These are phyloP conservation scores for Conoideocrella luteorostrata DNA, from an alignment of 2,329 filamentous ascomycete genomes.

Conservation along the genomic window DNA sequence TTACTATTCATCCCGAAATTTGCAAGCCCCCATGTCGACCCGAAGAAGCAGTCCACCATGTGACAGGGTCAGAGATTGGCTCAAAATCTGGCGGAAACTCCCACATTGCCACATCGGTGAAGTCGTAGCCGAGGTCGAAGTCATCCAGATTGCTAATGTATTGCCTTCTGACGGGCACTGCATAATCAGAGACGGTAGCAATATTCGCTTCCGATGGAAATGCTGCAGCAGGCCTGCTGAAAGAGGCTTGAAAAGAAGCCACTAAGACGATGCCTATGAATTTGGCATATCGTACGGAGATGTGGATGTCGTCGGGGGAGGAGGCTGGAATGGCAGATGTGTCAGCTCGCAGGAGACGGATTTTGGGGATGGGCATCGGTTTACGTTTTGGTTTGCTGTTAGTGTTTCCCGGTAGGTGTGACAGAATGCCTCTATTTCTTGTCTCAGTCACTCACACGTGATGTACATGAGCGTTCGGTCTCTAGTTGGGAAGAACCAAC, in stretches of 20 bases:
- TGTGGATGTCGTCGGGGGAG: conserved; percentile 11
- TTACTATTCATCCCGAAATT: not conserved
- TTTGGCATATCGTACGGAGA: conserved; percentile 13
- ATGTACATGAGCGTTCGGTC: too few species aligned
- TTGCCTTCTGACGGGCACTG: too few species aligned
- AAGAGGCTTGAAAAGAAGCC: conserved; percentile 5
- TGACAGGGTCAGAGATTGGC: conserved; percentile 9
- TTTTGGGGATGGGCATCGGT: conserved; percentile 6
- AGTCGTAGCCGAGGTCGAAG: conserved; percentile 5
- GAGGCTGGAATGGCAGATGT: conserved; percentile 9
- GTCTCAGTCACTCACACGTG: too few species aligned
- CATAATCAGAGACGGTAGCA: not conserved
- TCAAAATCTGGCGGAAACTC: conserved; percentile 8
- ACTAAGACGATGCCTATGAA: conserved; percentile 11
- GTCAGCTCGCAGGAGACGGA: conserved; percentile 8
- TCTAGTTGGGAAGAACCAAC: too few species aligned
- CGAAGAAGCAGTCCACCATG: conserved; percentile 11
- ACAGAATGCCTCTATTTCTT: too few species aligned
- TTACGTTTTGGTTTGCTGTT: conserved; percentile 4
- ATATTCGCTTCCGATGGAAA: not conserved
- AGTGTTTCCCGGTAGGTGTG: conserved; percentile 11
- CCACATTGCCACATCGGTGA: conserved; percentile 7
- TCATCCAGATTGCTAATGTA: not conserved
- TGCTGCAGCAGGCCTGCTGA: not conserved
- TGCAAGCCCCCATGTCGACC: conserved; percentile 3